Evolutionary conservation across 176 grass and related monocot genomes (phyloP).

Genomic region (Alopecurus myosuroides): DNA sequence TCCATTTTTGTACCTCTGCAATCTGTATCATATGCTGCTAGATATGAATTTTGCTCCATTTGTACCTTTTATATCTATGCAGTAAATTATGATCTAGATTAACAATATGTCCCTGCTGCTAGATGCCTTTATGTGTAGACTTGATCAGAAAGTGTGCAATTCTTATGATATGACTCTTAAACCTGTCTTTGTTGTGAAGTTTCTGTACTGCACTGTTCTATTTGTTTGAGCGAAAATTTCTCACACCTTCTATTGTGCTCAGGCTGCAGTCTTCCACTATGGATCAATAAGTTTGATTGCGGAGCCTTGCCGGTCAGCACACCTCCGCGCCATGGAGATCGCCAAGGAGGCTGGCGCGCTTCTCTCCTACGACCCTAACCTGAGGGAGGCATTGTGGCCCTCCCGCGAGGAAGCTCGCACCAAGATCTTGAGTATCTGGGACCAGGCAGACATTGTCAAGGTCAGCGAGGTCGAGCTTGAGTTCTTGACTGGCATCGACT

Average conservation of each 20-base stretch:
- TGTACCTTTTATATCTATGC: neutral
- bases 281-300: conserved; percentile 96
- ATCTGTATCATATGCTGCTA: too few species aligned
- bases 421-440: conserved; percentile 92
- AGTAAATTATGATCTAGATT: neutral
- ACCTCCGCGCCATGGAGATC: conserved; percentile 66
- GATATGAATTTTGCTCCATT: neutral
- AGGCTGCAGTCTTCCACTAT: conserved; percentile 89
- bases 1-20: neutral
- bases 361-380: conserved; percentile 87
- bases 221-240: neutral
- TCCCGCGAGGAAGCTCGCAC: conserved; percentile 70
- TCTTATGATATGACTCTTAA: neutral
- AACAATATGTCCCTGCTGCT: neutral
- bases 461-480: conserved; percentile 88
- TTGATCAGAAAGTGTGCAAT: neutral
- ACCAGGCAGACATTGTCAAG: conserved; percentile 94
- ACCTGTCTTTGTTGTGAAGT: neutral
- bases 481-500: conserved; percentile 78
- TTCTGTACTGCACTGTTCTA: neutral
- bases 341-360: conserved; percentile 82
- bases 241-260: neutral
- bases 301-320: conserved; percentile 84
- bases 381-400: conserved; percentile 84
- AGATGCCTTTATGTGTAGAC: neutral